A percentile compares a stretch with the other conserved stretches of the same genome.
Evolutionary conservation across 164 flowering plant genomes (phyloP).

Genomic region (Cinnamomum chago): DNA sequence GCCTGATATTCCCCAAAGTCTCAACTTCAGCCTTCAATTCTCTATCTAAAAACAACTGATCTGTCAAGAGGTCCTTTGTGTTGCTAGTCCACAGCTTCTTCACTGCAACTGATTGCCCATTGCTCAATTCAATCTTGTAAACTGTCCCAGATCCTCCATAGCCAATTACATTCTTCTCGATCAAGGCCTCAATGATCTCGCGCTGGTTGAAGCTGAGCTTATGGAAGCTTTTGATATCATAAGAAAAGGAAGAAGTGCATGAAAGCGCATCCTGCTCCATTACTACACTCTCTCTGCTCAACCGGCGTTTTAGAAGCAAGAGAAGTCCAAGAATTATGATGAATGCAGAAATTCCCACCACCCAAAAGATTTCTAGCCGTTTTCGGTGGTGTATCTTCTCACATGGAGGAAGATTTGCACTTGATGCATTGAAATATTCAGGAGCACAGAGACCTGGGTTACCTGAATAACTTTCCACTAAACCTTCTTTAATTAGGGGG

Average conservation of each 20-base stretch:
- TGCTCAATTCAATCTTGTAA: slow-evolving; percentile 63
- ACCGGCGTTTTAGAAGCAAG: slow-evolving; percentile 45
- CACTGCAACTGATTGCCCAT: slow-evolving; percentile 74
- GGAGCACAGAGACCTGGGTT: slow-evolving; percentile 75
- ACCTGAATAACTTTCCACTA: slow-evolving; percentile 65
- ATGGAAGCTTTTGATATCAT: slow-evolving; percentile 85
- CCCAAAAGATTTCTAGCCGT: slow-evolving; percentile 47
- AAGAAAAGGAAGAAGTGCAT: slow-evolving; percentile 50
- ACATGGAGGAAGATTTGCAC: slow-evolving; percentile 49
- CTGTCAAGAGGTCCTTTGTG: slow-evolving; percentile 44
- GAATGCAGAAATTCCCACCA: slow-evolving; percentile 38
- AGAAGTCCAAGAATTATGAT: slow-evolving; percentile 47
- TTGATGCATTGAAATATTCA: slow-evolving; percentile 25
- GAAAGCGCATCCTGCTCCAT: slow-evolving; percentile 39
- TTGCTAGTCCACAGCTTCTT: slow-evolving; percentile 71
- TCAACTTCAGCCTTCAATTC: slow-evolving; percentile 83
- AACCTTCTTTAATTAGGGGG: slow-evolving; percentile 49
- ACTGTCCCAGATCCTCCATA: slow-evolving; percentile 96
- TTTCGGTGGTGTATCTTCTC: slow-evolving; percentile 27
- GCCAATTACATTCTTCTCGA: slow-evolving; percentile 80
- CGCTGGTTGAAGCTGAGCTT: slow-evolving; percentile 57
- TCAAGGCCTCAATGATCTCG: slow-evolving; percentile 67
- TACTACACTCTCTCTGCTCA: slow-evolving; percentile 28
- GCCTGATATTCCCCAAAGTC: slow-evolving; percentile 85
- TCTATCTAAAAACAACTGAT: slow-evolving; percentile 43